Evolutionary conservation across 2,329 filamentous ascomycete genomes (phyloP), one percentile per base, ranked within the genome.

Genomic region (Pseudogymnoascus sp.): DNA sequence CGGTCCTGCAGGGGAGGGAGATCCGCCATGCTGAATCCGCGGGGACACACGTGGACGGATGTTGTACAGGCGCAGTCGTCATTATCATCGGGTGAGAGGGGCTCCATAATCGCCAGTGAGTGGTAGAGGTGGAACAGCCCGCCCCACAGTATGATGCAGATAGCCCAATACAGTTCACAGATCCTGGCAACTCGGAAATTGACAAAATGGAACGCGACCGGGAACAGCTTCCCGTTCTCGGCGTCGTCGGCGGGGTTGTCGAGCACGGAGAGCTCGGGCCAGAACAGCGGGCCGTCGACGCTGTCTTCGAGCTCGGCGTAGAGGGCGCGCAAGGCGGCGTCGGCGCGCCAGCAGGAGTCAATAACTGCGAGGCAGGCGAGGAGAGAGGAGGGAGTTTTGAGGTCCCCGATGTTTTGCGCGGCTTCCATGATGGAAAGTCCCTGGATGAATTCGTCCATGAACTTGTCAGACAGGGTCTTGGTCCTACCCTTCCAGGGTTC

Each of bases 141-240:
- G 4, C 71, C 68, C 71, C 72, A 75, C 17, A 75, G 61, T 60
- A 76, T 69, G 0, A 67, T 60, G 5, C 66, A 64, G 1, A 68
- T 67, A 4, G 71, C 68, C 74, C 74, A 76, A 54, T 71, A 71
- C 2, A 73, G 37, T 41, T 72, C 68, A 10, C 72, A 66, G 4
- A 67, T 71, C 5, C 66, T 63, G 4, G 73, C 72, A 3, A 66
- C 66, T 5, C 57, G 57, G 3, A 73, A 60, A 57, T 69, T 64
- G 2, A 63, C 60, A 50, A 75, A 75, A 11, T 68, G 62, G 58
- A 69, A 72, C 5, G 68, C 65, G 4, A 73, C 65, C 0, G 72
- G 70, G 44, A 74, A 75, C 0, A 71, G 40, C 17, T 64, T 65
- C 1, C 59, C 62, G 6, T 62, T 60, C 1, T 63, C 54, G 3